Conservation (phyloP, 331 rosid species). For the Malus hybrid region DNA sequence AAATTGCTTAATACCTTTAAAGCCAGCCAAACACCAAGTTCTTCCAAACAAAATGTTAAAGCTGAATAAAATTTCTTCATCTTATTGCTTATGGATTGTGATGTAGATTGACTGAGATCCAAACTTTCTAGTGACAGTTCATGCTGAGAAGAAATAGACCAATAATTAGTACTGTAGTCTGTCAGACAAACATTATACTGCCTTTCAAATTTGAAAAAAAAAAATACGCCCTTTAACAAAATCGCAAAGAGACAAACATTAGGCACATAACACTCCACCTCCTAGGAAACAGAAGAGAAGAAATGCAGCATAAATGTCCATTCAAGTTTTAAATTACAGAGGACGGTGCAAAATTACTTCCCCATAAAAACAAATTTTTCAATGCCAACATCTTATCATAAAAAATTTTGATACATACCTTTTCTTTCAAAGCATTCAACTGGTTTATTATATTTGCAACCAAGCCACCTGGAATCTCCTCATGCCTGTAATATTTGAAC, state of each 20-base stretch:
- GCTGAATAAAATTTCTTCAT: slow-evolving; percentile 31
- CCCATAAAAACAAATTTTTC: background rate
- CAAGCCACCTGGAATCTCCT: slow-evolving; percentile 24
- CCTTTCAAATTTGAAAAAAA: background rate
- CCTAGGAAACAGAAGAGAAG: background rate
- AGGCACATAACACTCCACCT: background rate
- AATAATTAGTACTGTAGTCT: slow-evolving; percentile 13
- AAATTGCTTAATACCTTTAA: slow-evolving; percentile 43
- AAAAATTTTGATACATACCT: slow-evolving; percentile 33
- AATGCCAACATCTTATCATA: background rate
- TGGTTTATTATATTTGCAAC: slow-evolving; percentile 17
- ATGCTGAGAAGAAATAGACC: slow-evolving; percentile 42
- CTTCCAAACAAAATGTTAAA: slow-evolving; percentile 51
- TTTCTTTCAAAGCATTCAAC: slow-evolving; percentile 27
- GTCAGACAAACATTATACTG: slow-evolving; percentile 9
- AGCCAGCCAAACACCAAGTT: slow-evolving; percentile 72
- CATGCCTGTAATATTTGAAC: slow-evolving; percentile 42
- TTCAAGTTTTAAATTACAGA: background rate
- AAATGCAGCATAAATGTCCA: background rate
- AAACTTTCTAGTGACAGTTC: slow-evolving; percentile 18
- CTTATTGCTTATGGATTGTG: slow-evolving; percentile 33
- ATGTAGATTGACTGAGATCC: slow-evolving; percentile 34
- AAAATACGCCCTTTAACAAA: background rate
- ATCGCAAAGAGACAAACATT: background rate
- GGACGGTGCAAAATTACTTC: background rate